Evolutionary conservation across 1,284 basidiomycete genomes (phyloP).

Genomic region (Fistulina hepatica): DNA sequence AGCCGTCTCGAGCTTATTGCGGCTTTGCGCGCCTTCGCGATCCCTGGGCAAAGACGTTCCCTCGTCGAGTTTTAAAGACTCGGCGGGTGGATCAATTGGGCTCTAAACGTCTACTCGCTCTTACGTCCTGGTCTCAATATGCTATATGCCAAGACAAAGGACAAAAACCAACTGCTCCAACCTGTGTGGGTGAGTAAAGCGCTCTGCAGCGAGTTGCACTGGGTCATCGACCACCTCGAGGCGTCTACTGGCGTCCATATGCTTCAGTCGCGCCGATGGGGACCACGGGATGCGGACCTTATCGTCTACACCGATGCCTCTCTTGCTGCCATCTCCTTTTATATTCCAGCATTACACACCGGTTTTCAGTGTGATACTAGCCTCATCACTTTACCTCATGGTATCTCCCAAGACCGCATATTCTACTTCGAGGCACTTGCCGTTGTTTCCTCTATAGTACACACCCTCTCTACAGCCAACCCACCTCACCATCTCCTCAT

Average conservation of each 20-base stretch:
- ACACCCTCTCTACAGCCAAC: not conserved
- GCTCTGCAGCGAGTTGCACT: slow-evolving; percentile 1
- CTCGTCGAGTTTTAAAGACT: slow-evolving; percentile 22
- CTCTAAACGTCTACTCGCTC: slow-evolving; percentile 22
- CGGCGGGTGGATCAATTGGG: slow-evolving; percentile 25
- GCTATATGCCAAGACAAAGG: slow-evolving; percentile 8
- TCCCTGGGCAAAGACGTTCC: slow-evolving; percentile 7
- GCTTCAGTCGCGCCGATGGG: slow-evolving; percentile 12
- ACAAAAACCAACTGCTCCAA: not conserved
- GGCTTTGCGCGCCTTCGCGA: slow-evolving; percentile 10
- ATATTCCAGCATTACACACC: slow-evolving; percentile 5
- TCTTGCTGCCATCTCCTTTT: slow-evolving; percentile 10
- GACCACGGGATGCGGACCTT: slow-evolving; percentile 4
- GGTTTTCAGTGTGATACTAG: slow-evolving; percentile 1
- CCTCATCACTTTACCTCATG: no score
- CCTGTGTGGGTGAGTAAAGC: slow-evolving; percentile 1
- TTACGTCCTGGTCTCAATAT: slow-evolving; percentile 19
- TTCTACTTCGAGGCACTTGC: slow-evolving; percentile 10
- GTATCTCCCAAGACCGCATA: slow-evolving; percentile 1
- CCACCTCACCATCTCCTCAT: slow-evolving; percentile 4
- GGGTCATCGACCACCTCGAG: slow-evolving; percentile 18
- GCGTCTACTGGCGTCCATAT: slow-evolving; percentile 18
- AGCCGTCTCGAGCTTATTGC: slow-evolving; percentile 9
- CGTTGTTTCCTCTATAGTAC: not conserved
- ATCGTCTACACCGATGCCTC: slow-evolving; percentile 18